Evolutionary conservation across 768 basidiomycete genomes (phyloP), one percentile per base, ranked within the genome.

Genomic region (Suillus subaureus): DNA sequence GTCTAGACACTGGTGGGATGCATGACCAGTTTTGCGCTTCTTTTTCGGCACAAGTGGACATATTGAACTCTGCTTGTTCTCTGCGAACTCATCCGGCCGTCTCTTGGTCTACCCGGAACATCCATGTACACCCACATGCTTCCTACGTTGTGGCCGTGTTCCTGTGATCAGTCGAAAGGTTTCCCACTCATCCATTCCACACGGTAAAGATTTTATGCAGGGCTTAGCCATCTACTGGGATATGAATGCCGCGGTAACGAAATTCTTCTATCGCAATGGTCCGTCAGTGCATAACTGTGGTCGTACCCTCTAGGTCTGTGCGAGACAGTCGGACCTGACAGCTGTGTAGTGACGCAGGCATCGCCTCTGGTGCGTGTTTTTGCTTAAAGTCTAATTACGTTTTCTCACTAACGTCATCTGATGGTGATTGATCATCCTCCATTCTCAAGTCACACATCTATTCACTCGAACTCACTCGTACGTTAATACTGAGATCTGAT

Each of bases 311-410:
- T 33, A 56, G 35, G n/a, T 47, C n/a, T 39, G 13, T 67, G 67
- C 60, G 65, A 74, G 68, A 71, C 35, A 62, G 33, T 63, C 49
- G 66, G 64, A 69, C 45, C 67, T 57, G 37, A 23, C 43, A 16
- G 33, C 58, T 64, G 43, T 55, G 54, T 55, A n/a, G 40, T 63
- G 67, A 63, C 62, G 63, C 61, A 64, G 65, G 37, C 65, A 61
- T 69, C 70, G 64, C 69, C 71, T 63, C 69, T 64, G 72, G 74
- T 68, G 74, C 76, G 64, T 77, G 74, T 64, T 61, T 39, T 77
- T 78, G 75, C 70, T 71, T 78, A 77, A 77, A 77, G 75, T 71
- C 77, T 77, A 77, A 77, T 77, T 77, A 77, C 76, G 76, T 77
- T 68, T 62, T 49, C 57, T 67, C 61, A 43, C 66, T 77, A 68